These are phyloP conservation scores for Fraxinus excelsior DNA, from an alignment of 257 asterid genomes.

Conservation along the genomic window DNA sequence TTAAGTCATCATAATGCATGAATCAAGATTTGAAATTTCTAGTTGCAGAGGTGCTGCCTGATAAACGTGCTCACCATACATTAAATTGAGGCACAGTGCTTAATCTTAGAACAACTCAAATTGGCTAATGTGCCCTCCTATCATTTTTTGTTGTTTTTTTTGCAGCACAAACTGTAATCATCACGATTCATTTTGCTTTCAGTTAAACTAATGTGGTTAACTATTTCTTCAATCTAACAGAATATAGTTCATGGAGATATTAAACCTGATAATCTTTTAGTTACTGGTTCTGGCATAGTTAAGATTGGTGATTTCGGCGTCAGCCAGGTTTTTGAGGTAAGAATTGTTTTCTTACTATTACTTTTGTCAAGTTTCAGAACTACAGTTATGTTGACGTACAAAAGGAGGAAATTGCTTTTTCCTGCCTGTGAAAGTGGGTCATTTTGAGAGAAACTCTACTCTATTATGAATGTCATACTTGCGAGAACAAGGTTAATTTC, in stretches of 20 bases:
- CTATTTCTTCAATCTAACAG: conserved; percentile 44
- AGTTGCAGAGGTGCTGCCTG: not conserved
- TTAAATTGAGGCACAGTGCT: not conserved
- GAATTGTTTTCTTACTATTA: conserved; percentile 17
- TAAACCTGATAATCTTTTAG: conserved; percentile 90
- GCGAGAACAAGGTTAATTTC: not conserved
- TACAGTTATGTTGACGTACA: not conserved
- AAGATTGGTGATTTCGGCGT: conserved; percentile 98
- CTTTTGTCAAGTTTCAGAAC: conserved; percentile 19
- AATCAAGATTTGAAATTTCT: not conserved
- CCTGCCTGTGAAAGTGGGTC: not conserved
- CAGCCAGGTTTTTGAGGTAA: conserved; percentile 97
- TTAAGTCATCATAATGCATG: conserved; percentile 6
- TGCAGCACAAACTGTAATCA: not conserved
- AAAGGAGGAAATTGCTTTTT: not conserved
- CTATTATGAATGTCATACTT: conserved; percentile 18
- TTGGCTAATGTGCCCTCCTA: conserved; percentile 9
- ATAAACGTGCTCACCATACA: not conserved
- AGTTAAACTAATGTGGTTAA: conserved; percentile 19
- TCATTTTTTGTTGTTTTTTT: too few species aligned
- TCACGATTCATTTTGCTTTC: conserved; percentile 15
- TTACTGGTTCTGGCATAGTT: conserved; percentile 77
- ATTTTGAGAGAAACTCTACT: conserved; percentile 9
- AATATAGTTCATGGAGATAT: conserved; percentile 94
- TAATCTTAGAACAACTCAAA: not conserved